These are phyloP conservation scores for Wickerhamomyces strasburgensis DNA, from an alignment of 805 yeast genomes.

Conservation along the genomic window DNA sequence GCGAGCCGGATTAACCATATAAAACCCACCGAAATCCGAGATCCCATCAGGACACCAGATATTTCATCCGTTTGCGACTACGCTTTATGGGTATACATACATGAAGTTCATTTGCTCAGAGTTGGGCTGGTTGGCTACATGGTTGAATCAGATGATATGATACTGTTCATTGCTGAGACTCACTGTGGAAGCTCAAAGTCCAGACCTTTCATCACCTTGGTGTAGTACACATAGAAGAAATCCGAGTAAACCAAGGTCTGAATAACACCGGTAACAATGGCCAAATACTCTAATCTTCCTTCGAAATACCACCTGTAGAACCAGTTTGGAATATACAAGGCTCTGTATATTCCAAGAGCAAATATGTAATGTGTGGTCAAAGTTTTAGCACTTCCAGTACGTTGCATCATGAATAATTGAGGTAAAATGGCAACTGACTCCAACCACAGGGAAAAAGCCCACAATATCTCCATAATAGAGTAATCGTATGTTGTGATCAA, in stretches of 20 bases:
- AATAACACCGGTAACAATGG: conserved; percentile 73
- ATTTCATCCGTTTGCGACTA: too few relatives aligned
- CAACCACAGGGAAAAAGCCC: conserved; percentile 92
- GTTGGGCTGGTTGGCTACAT: too few relatives aligned
- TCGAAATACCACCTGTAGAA: conserved; percentile 72
- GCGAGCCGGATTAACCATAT: background rate
- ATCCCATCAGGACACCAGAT: too few relatives aligned
- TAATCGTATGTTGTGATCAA: conserved; percentile 65
- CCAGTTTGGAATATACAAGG: conserved; percentile 93
- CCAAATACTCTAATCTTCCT: conserved; percentile 58
- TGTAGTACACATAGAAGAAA: conserved; percentile 90
- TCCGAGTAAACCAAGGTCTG: conserved; percentile 91
- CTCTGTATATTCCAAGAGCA: conserved; percentile 87
- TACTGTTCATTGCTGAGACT: background rate
- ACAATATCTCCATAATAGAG: conserved; percentile 55
- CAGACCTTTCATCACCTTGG: conserved; percentile 71
- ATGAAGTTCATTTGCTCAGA: too few relatives aligned
- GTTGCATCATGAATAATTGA: conserved; percentile 84
- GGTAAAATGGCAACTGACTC: conserved; percentile 92
- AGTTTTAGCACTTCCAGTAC: conserved; percentile 81
- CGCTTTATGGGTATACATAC: too few relatives aligned
- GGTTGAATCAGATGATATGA: background rate
- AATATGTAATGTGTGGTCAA: conserved; percentile 90
- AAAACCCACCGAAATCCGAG: too few relatives aligned
- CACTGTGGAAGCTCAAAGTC: conserved; percentile 63